Conservation (phyloP, 2,329 filamentous ascomycete species). For the Emmonsiellopsis sp. region DNA sequence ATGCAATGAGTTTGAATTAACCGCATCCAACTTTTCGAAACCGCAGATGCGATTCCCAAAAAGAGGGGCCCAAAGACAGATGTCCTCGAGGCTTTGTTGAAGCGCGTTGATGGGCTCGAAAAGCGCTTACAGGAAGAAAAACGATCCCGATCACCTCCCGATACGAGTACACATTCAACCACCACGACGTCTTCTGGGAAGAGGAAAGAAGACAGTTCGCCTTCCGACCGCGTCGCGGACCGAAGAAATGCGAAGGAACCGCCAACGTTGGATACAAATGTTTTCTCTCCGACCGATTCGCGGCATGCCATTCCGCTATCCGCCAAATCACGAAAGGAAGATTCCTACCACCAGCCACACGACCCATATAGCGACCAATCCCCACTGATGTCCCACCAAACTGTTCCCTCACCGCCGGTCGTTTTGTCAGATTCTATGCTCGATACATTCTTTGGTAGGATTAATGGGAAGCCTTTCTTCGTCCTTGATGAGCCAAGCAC, state of each 20-base stretch:
- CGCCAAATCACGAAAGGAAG: background rate
- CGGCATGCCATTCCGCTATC: constrained; percentile 6
- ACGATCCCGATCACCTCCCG: constrained; percentile 30
- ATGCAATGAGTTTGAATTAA: background rate
- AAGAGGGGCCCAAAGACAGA: constrained; percentile 87
- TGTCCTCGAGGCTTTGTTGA: constrained; percentile 73
- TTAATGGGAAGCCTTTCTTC: constrained; percentile 75
- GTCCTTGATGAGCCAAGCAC: constrained; percentile 70
- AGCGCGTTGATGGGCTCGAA: constrained; percentile 77
- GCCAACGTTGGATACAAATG: constrained; percentile 4
- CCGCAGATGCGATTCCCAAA: constrained; percentile 73
- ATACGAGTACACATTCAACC: background rate
- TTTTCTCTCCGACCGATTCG: constrained; percentile 12
- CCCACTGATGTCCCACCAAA: constrained; percentile 31
- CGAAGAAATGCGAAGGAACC: background rate
- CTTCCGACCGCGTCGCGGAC: background rate
- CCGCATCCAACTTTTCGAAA: background rate
- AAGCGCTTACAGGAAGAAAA: constrained; percentile 66
- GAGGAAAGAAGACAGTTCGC: background rate
- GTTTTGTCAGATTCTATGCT: constrained; percentile 56
- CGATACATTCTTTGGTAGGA: constrained; percentile 68
- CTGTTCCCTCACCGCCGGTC: constrained; percentile 23
- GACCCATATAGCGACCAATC: background rate
- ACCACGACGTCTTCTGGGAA: constrained; percentile 20
- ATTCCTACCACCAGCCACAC: background rate